Conservation (phyloP, 306 rosid genomes). For the Sicyos baderoa region DNA sequence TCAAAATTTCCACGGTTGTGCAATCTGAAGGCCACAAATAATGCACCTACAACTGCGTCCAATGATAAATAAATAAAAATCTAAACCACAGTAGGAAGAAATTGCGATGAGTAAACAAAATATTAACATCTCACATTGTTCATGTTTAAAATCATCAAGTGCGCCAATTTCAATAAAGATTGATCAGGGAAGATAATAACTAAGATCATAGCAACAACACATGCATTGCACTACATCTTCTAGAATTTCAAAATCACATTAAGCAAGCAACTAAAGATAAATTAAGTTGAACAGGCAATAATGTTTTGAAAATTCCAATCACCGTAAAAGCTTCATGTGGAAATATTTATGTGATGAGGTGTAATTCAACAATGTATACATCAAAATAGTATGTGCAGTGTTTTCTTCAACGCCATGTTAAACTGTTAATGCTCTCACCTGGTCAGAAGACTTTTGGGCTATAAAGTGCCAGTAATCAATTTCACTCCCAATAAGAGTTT, state of each 20-base stretch:
- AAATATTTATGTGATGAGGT: not conserved
- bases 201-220: not conserved
- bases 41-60: slow-evolving; percentile 43
- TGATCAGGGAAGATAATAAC: not conserved
- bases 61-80: slow-evolving; percentile 14
- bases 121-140: not conserved
- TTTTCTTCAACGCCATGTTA: not conserved
- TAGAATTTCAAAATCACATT: not conserved
- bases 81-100: not conserved
- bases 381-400: not conserved
- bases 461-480: slow-evolving; percentile 83
- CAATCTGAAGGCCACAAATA: slow-evolving; percentile 68
- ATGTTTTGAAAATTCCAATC: not conserved
- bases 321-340: not conserved
- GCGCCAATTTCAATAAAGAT: not conserved
- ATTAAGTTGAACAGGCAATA: not conserved
- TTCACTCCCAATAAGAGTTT: slow-evolving; percentile 71
- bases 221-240: not conserved
- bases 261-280: not conserved
- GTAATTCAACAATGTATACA: not conserved
- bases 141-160: not conserved
- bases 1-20: slow-evolving; percentile 45
- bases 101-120: not conserved
- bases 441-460: slow-evolving; percentile 52
- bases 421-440: slow-evolving; percentile 34